Conservation (phyloP, 2,329 filamentous ascomycete species). For the Fusarium nelsonii region DNA sequence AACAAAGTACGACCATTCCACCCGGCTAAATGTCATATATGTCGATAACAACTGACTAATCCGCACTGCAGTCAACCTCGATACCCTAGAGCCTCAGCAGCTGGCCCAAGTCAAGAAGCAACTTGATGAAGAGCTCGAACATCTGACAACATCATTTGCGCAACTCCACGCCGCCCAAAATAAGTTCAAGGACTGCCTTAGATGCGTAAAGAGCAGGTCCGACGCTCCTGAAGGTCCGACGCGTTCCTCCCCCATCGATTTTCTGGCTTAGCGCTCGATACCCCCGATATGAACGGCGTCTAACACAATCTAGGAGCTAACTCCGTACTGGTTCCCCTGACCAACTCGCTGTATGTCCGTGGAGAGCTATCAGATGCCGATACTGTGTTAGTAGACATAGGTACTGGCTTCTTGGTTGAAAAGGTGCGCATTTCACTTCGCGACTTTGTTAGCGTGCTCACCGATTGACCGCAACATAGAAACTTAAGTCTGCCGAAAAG, state of each 20-base stretch:
- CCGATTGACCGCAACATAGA: slow-evolving; percentile 52
- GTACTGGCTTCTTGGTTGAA: slow-evolving; percentile 94
- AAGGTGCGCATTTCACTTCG: slow-evolving; percentile 68
- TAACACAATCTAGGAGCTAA: slow-evolving; percentile 53
- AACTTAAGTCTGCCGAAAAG: slow-evolving; percentile 64
- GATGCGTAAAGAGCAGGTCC: slow-evolving; percentile 72
- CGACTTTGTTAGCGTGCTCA: slow-evolving; percentile 13
- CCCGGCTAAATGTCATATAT: background rate
- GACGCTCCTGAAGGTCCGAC: slow-evolving; percentile 49
- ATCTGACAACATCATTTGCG: slow-evolving; percentile 89
- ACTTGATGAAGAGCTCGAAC: slow-evolving; percentile 94
- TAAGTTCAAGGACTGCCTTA: slow-evolving; percentile 92
- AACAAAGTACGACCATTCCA: slow-evolving; percentile 46
- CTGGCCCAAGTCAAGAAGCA: slow-evolving; percentile 94
- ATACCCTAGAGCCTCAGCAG: slow-evolving; percentile 84
- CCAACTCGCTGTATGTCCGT: slow-evolving; percentile 93
- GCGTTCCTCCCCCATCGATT: background rate
- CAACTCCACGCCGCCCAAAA: slow-evolving; percentile 90
- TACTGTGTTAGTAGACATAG: slow-evolving; percentile 89
- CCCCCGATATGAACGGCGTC: background rate
- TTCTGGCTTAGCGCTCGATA: background rate
- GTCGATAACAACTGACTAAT: slow-evolving; percentile 3
- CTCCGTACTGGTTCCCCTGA: slow-evolving; percentile 89
- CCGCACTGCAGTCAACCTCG: slow-evolving; percentile 68
- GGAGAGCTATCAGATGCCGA: slow-evolving; percentile 81